Evolutionary conservation across 495 filamentous ascomycete genomes (phyloP).

Genomic region (Rhypophila decipiens): DNA sequence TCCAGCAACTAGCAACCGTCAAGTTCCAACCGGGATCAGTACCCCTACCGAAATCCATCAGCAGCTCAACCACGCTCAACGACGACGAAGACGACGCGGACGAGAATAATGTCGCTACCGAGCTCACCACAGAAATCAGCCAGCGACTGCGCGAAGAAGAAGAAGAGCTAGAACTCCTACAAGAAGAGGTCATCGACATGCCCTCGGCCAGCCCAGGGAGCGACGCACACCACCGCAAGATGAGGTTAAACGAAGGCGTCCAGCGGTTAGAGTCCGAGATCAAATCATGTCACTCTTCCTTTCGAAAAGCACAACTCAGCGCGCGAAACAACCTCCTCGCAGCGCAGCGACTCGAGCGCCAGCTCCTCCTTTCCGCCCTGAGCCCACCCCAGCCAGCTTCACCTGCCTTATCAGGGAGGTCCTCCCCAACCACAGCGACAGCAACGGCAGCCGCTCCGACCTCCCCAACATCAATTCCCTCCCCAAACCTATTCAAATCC

Average conservation of each 20-base stretch:
- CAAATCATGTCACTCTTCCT: constrained; percentile 63
- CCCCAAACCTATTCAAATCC: constrained; percentile 4
- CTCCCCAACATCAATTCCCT: not conserved
- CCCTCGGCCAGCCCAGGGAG: constrained; percentile 36
- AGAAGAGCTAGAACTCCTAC: constrained; percentile 75
- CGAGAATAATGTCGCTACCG: constrained; percentile 59
- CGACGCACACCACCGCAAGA: constrained; percentile 46
- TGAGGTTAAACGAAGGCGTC: constrained; percentile 56
- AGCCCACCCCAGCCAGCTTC: constrained; percentile 4
- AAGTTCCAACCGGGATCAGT: constrained; percentile 55
- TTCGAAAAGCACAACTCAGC: constrained; percentile 76
- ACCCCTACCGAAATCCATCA: constrained; percentile 27
- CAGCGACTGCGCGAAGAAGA: constrained; percentile 76
- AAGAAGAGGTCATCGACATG: constrained; percentile 70
- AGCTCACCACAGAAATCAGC: constrained; percentile 77
- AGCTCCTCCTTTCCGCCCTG: constrained; percentile 64
- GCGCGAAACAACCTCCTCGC: constrained; percentile 71
- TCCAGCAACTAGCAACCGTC: constrained; percentile 65
- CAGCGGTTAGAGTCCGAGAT: constrained; percentile 61
- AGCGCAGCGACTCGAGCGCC: constrained; percentile 68
- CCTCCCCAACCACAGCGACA: constrained; percentile 17
- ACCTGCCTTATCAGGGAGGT: not conserved
- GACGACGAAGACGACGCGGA: constrained; percentile 37
- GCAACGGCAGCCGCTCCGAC: constrained; percentile 8
- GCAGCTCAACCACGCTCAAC: constrained; percentile 4